Conservation (phyloP, 352 stramenopile species). For the Saprolegnia diclina region DNA sequence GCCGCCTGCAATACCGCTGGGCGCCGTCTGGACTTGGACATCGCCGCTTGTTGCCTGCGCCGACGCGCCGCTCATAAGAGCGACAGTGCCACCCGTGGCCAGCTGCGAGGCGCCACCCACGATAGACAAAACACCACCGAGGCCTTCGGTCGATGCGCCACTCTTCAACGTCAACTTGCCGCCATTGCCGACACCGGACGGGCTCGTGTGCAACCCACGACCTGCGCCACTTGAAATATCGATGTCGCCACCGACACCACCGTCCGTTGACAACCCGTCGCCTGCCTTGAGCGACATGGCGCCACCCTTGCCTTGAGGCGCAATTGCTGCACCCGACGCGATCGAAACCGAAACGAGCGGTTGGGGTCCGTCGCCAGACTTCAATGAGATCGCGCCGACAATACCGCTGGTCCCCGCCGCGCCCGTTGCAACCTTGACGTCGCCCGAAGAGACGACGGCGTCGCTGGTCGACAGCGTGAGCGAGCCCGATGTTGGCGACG, state of each 20-base stretch:
- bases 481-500: constrained; percentile 31
- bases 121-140: neutral
- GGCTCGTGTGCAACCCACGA: neutral
- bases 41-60: neutral
- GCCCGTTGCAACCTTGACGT: constrained; percentile 29
- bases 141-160: neutral
- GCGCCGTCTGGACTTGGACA: neutral
- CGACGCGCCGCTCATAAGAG: neutral
- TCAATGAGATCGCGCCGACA: constrained; percentile 1
- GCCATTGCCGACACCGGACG: constrained; percentile 1
- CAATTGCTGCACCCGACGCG: neutral
- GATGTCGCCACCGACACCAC: constrained; percentile 1
- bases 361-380: constrained; percentile 1
- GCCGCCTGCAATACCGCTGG: neutral
- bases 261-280: neutral
- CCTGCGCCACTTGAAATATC: neutral
- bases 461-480: constrained; percentile 37
- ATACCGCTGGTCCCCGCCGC: neutral
- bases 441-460: constrained; percentile 25
- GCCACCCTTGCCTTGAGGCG: neutral
- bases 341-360: constrained; percentile 21
- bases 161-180: neutral
- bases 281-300: neutral
- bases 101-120: constrained; percentile 33
- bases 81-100: constrained; percentile 21